Conservation (phyloP, 129 eudicot species). For the Ambrosia trifida region DNA sequence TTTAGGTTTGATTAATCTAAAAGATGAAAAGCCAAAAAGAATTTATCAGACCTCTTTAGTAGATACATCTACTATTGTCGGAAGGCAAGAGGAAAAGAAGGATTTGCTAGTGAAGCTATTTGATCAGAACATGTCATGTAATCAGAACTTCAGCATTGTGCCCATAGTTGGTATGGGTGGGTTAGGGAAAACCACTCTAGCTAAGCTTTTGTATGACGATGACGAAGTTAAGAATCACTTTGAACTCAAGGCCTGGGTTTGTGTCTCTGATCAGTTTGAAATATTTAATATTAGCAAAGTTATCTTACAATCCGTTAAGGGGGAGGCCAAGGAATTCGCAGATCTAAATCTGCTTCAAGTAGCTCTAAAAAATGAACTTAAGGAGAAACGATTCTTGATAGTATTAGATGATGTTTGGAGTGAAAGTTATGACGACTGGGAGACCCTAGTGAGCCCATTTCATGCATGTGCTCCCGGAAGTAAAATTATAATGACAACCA, state of each 20-base stretch:
- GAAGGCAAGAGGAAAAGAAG: background rate
- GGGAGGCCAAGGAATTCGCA: background rate
- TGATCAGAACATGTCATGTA: background rate
- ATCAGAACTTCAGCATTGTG: background rate
- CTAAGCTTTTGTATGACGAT: background rate
- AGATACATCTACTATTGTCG: constrained; percentile 2
- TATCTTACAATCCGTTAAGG: background rate
- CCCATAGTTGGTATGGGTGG: constrained; percentile 16
- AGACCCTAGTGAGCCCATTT: background rate
- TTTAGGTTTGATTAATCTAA: background rate
- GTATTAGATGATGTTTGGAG: constrained; percentile 12
- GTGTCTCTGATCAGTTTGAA: no score
- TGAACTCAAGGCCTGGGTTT: background rate
- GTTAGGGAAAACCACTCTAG: constrained; percentile 1
- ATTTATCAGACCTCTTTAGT: background rate
- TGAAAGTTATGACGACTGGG: no score
- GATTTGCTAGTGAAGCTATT: background rate
- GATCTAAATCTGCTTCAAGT: background rate
- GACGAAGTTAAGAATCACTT: background rate
- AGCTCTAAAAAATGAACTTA: background rate
- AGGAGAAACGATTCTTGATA: background rate
- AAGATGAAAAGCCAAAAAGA: background rate
- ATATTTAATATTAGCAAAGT: background rate
- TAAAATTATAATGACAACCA: background rate
- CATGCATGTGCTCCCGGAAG: background rate